Evolutionary conservation across 1,284 basidiomycete genomes (phyloP).

Genomic region (Naganishia liquefaciens): DNA sequence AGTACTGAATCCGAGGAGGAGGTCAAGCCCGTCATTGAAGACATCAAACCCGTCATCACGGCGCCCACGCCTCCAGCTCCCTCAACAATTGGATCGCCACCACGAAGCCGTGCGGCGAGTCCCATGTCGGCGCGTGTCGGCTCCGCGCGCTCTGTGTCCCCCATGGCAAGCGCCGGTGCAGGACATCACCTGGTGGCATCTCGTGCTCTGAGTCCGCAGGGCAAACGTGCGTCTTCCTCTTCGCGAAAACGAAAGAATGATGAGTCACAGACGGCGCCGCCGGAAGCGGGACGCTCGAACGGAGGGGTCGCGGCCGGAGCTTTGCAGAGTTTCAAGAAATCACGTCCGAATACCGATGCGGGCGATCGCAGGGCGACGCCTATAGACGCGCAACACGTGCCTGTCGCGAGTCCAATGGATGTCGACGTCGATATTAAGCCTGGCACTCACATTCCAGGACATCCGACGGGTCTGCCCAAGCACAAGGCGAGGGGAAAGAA

Average conservation of each 20-base stretch:
- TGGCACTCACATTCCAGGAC: slow-evolving; percentile 10
- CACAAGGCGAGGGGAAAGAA: slow-evolving; percentile 33
- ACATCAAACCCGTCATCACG: not conserved
- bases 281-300: slow-evolving; percentile 27
- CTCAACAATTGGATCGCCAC: slow-evolving; percentile 2
- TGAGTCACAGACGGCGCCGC: slow-evolving; percentile 30
- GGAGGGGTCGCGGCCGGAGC: slow-evolving; percentile 4
- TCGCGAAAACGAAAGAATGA: slow-evolving; percentile 30
- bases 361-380: slow-evolving; percentile 14
- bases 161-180: slow-evolving; percentile 26
- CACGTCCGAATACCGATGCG: slow-evolving; percentile 32
- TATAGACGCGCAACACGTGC: slow-evolving; percentile 11
- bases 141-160: slow-evolving; percentile 21
- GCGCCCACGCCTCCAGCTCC: slow-evolving; percentile 1
- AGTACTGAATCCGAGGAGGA: slow-evolving; percentile 17
- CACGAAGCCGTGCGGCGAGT: slow-evolving; percentile 9
- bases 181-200: slow-evolving; percentile 31
- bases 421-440: slow-evolving; percentile 12
- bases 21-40: slow-evolving; percentile 30
- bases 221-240: slow-evolving; percentile 7
- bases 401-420: slow-evolving; percentile 8
- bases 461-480: slow-evolving; percentile 25
- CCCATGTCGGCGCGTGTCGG: slow-evolving; percentile 10
- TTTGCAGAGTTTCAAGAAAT: slow-evolving; percentile 28
- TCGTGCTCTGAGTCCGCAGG: slow-evolving; percentile 33